phyloP scores from a whole-genome alignment of 805 yeast species.

The Nakazawaea siamensis region DNA sequence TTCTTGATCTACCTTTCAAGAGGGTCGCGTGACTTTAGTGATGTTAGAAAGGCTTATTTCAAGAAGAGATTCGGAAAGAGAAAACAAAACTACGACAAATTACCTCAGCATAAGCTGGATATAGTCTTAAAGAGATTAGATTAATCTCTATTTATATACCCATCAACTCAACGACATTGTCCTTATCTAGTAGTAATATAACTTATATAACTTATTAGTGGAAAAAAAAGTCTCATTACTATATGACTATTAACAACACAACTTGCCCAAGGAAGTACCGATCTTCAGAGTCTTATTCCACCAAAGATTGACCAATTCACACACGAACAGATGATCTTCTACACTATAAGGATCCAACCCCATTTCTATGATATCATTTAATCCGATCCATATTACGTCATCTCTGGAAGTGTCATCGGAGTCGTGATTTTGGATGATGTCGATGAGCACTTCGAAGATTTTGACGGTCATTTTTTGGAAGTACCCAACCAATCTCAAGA shows the following conservation, averaged over 20 bases:
- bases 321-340: constrained; percentile 36
- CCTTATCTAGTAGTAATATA: too few relatives aligned
- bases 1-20: constrained; percentile 50
- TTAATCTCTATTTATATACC: too few relatives aligned
- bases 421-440: constrained; percentile 26
- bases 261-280: constrained; percentile 25
- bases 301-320: constrained; percentile 35
- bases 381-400: constrained; percentile 22
- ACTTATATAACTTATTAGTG: not conserved
- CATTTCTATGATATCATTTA: constrained; percentile 43
- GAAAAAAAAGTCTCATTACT: not conserved
- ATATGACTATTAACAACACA: constrained; percentile 27
- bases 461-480: constrained; percentile 41
- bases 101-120: constrained; percentile 9
- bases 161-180: too few relatives aligned
- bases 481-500: constrained; percentile 34
- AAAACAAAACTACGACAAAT: constrained; percentile 6
- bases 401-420: constrained; percentile 10
- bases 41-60: constrained; percentile 25
- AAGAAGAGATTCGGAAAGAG: constrained; percentile 7
- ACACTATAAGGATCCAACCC: constrained; percentile 48
- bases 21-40: constrained; percentile 45
- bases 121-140: constrained; percentile 10
- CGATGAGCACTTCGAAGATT: constrained; percentile 29
- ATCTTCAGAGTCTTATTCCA: constrained; percentile 35